A percentile compares a stretch with the other conserved stretches of the same genome.
These are phyloP conservation scores for Bauhinia variegata DNA, from an alignment of 306 rosid genomes.

Conservation along the genomic window DNA sequence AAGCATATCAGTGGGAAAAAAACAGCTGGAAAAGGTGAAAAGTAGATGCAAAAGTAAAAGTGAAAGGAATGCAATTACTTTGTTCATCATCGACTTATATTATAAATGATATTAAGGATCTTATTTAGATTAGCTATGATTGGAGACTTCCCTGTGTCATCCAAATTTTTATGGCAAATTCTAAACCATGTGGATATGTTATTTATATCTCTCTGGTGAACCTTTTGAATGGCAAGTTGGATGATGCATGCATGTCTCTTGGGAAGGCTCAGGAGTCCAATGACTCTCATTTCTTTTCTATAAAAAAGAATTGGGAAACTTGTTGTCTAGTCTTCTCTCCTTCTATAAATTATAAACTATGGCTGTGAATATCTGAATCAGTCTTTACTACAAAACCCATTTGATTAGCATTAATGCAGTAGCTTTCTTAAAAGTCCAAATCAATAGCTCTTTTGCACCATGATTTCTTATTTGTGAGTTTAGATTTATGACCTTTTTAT, in stretches of 20 bases:
- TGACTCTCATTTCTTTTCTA: neutral
- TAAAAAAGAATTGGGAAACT: neutral
- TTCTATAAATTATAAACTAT: too few species aligned
- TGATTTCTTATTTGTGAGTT: neutral
- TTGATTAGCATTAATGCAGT: too few species aligned
- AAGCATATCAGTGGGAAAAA: neutral
- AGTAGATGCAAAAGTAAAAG: too few species aligned
- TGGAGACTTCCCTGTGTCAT: slow-evolving; percentile 4
- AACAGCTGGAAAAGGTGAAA: neutral
- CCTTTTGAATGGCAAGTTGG: slow-evolving; percentile 16
- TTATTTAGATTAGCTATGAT: neutral
- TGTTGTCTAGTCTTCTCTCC: neutral
- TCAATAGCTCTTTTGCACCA: neutral
- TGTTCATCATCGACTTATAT: neutral
- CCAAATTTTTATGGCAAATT: neutral
- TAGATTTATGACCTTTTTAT: neutral
- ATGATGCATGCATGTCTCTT: too few species aligned
- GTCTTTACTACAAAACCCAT: neutral
- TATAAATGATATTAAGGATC: slow-evolving; percentile 13
- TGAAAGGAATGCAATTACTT: neutral
- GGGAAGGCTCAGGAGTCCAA: too few species aligned
- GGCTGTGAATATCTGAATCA: neutral
- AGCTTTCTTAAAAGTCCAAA: slow-evolving; percentile 1
- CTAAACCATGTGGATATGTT: neutral
- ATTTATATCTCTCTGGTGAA: neutral